Conservation (phyloP, 305 asterid genomes). For the Ruellia speciosa region DNA sequence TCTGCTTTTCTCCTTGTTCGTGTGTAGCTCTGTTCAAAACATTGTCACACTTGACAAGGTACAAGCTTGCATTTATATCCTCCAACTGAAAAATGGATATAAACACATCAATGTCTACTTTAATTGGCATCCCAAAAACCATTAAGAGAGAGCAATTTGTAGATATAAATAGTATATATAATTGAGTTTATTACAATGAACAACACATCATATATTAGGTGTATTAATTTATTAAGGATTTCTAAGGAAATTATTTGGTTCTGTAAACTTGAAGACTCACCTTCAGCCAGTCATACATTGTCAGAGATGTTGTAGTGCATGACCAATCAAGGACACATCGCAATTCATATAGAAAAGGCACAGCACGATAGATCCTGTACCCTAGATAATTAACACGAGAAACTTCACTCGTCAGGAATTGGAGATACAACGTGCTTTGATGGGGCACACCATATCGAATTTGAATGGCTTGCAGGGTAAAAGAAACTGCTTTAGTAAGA, state of each 20-base stretch:
- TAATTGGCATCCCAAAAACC: neutral
- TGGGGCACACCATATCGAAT: conserved; percentile 84
- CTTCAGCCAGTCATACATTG: conserved; percentile 99
- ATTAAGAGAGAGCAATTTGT: neutral
- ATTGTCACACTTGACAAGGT: conserved; percentile 92
- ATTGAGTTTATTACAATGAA: neutral
- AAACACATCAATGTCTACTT: conserved; percentile 26
- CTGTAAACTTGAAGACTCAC: conserved; percentile 33
- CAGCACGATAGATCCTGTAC: conserved; percentile 91
- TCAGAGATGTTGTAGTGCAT: conserved; percentile 84
- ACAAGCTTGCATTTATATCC: conserved; percentile 96
- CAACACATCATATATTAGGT: neutral
- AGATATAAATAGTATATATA: neutral
- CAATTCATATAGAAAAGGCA: conserved; percentile 89
- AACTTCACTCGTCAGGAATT: conserved; percentile 88
- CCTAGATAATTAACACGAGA: conserved; percentile 76
- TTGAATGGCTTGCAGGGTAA: conserved; percentile 89
- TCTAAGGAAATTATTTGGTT: neutral
- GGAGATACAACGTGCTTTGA: conserved; percentile 89
- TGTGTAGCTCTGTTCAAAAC: conserved; percentile 84
- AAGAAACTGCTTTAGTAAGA: conserved; percentile 81
- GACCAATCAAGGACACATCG: conserved; percentile 99
- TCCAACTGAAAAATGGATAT: conserved; percentile 59
- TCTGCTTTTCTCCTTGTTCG: conserved; percentile 86
- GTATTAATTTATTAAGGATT: neutral